Percentiles rank a stretch among this genome's conserved stretches.
Conservation (phyloP, 2,329 filamentous ascomycete genomes). For the Talaromyces islandicus region DNA sequence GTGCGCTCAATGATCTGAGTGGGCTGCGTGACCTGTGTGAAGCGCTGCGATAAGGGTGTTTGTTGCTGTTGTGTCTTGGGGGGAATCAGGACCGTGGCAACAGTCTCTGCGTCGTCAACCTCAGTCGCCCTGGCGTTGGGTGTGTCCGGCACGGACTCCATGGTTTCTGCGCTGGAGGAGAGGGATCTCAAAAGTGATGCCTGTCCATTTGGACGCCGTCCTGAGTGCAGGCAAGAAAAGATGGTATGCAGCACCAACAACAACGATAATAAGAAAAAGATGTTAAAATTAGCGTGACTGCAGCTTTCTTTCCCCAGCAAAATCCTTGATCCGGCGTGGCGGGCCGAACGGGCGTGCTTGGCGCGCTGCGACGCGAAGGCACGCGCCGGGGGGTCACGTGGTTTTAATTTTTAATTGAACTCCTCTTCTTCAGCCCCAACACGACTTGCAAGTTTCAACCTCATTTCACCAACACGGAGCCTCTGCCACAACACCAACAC, state of each 20-base stretch:
- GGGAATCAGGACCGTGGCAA: slow-evolving; percentile 43
- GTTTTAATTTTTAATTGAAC: not conserved
- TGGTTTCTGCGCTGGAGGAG: slow-evolving; percentile 12
- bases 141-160: slow-evolving; percentile 37
- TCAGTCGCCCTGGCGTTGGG: slow-evolving; percentile 28
- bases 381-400: not conserved
- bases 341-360: not conserved
- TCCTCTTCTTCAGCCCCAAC: not conserved
- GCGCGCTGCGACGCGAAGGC: not conserved
- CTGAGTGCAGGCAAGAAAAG: not conserved
- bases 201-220: not conserved
- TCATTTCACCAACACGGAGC: too few species aligned
- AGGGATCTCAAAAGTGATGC: not conserved
- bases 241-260: not conserved
- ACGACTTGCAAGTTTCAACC: too few species aligned
- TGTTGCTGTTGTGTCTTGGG: slow-evolving; percentile 22
- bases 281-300: too few species aligned
- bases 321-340: not conserved
- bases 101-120: slow-evolving; percentile 40
- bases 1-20: slow-evolving; percentile 52
- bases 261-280: not conserved
- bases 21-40: slow-evolving; percentile 46
- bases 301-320: not conserved
- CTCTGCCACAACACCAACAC: too few species aligned
- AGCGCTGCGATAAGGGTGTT: slow-evolving; percentile 10